Evolutionary conservation across 2,329 filamentous ascomycete species (phyloP).

Genomic region (Trichoderma hamatum): DNA sequence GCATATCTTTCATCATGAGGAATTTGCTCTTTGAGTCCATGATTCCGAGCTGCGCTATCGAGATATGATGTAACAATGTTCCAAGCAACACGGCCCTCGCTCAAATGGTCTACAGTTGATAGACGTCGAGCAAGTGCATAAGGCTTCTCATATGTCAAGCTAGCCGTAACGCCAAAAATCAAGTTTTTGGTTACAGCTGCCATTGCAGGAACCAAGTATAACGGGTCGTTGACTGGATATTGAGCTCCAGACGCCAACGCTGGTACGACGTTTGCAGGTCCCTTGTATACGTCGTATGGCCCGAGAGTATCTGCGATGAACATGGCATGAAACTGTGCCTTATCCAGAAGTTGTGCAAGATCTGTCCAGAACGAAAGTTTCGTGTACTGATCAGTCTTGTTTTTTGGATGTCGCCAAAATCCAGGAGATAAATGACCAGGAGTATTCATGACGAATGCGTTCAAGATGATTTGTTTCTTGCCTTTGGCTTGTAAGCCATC

Average conservation of each 20-base stretch:
- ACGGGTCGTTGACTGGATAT: conserved; percentile 66
- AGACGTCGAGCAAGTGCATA: conserved; percentile 65
- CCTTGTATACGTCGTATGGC: conserved; percentile 65
- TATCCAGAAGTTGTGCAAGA: conserved; percentile 63
- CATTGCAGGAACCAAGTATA: conserved; percentile 65
- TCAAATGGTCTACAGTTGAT: conserved; percentile 65
- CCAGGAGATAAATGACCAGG: conserved; percentile 22
- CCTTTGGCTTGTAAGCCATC: neutral
- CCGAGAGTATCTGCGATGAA: conserved; percentile 70
- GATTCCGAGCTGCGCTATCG: conserved; percentile 22
- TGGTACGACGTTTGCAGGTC: conserved; percentile 58
- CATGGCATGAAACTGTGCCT: conserved; percentile 64
- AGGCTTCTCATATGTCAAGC: conserved; percentile 64
- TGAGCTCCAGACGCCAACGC: conserved; percentile 62
- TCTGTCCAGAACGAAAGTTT: conserved; percentile 66
- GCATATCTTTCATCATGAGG: conserved; percentile 26
- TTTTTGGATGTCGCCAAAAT: conserved; percentile 17
- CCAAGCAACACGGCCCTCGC: conserved; percentile 63
- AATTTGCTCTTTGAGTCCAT: conserved; percentile 23
- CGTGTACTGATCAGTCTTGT: conserved; percentile 58
- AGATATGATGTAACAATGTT: conserved; percentile 61
- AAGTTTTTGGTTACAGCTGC: conserved; percentile 67
- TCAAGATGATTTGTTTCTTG: conserved; percentile 26
- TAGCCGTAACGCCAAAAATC: conserved; percentile 64
- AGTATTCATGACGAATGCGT: conserved; percentile 25